Conservation (phyloP, 805 yeast species). For the Yarrowia phangngaensis region DNA sequence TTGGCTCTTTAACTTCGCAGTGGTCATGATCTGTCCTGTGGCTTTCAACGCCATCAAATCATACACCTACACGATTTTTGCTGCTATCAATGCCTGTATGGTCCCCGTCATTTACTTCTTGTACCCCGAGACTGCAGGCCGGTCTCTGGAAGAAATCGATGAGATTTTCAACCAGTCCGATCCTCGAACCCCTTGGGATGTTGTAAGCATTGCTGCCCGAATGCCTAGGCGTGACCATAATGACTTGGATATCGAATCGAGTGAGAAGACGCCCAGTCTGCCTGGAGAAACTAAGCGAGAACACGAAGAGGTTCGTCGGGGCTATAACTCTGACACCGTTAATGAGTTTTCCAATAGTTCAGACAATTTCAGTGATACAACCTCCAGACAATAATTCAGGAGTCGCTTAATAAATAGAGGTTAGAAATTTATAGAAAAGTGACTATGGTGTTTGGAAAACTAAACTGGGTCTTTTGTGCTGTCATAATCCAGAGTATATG, state of each 20-base stretch:
- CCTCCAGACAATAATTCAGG: no score
- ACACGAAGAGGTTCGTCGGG: no score
- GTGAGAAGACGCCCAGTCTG: no score
- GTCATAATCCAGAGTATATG: no score
- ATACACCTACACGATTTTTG: slow-evolving; percentile 23
- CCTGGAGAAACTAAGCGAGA: no score
- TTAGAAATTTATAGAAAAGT: no score
- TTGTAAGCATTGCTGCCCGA: slow-evolving; percentile 41
- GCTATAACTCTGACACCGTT: no score
- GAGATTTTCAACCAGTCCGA: slow-evolving; percentile 32
- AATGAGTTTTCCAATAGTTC: no score
- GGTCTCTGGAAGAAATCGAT: slow-evolving; percentile 24
- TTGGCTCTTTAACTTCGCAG: slow-evolving; percentile 19
- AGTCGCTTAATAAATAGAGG: no score
- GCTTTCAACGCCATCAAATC: slow-evolving; percentile 22
- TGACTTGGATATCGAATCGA: slow-evolving; percentile 21
- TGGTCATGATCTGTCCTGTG: slow-evolving; percentile 23
- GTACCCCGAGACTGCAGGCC: slow-evolving; percentile 27
- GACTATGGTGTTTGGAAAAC: no score
- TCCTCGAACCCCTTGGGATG: slow-evolving; percentile 45
- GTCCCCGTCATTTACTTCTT: slow-evolving; percentile 23
- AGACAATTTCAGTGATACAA: no score
- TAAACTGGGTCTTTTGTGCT: no score
- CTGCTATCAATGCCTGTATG: slow-evolving; percentile 23
- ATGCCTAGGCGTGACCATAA: slow-evolving; percentile 33